These are phyloP conservation scores for Colletotrichum musae DNA, from an alignment of 2,329 filamentous ascomycete species.

Conservation along the genomic window DNA sequence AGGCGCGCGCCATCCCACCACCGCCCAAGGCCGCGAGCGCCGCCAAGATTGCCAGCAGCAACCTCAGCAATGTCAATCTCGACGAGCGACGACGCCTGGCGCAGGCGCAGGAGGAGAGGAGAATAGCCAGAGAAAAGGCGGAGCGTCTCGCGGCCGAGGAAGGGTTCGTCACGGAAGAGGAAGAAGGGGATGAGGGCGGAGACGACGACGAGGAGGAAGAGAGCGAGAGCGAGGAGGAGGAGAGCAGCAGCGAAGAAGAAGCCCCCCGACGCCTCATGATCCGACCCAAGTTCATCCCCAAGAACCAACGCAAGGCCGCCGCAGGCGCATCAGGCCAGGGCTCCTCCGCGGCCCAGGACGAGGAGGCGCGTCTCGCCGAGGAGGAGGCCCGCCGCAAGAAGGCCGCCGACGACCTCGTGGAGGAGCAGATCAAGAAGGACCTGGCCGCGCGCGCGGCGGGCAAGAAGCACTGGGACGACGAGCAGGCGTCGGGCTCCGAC, in stretches of 20 bases:
- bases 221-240: conserved; percentile 57
- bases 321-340: conserved; percentile 47
- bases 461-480: conserved; percentile 90
- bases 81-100: conserved; percentile 61
- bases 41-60: conserved; percentile 69
- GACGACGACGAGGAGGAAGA: conserved; percentile 52
- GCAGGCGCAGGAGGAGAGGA: conserved; percentile 62
- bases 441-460: conserved; percentile 80
- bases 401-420: conserved; percentile 83
- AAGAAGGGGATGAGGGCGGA: conserved; percentile 60
- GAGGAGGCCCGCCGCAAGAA: conserved; percentile 78
- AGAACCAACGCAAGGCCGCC: conserved; percentile 63
- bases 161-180: conserved; percentile 74
- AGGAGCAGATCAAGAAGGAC: conserved; percentile 89
- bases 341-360: conserved; percentile 47
- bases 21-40: conserved; percentile 72
- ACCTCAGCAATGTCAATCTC: conserved; percentile 67
- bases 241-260: conserved; percentile 69
- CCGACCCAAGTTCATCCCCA: conserved; percentile 75
- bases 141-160: conserved; percentile 70
- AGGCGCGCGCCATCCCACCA: conserved; percentile 55
- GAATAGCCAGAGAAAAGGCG: conserved; percentile 64
- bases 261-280: conserved; percentile 71
- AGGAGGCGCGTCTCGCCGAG: conserved; percentile 59
- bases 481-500: conserved; percentile 72